Conservation (phyloP, 352 stramenopile genomes). For the Aphanomyces cochlioides region DNA sequence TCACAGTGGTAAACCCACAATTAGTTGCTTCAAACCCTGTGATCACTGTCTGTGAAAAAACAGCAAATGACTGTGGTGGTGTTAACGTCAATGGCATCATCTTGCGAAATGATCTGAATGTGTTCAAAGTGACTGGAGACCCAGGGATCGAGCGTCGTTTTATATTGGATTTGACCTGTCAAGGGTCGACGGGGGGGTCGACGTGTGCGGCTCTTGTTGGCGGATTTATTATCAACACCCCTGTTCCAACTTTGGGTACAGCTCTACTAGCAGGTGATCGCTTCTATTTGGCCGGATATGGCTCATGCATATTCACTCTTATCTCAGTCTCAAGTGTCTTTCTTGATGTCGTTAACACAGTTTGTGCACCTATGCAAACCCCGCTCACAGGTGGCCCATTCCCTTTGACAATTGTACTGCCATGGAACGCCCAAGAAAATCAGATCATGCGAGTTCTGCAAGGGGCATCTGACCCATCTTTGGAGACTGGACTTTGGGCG, state of each 20-base stretch:
- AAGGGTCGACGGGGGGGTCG: constrained; percentile 32
- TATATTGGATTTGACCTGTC: constrained; percentile 39
- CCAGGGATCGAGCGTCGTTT: constrained; percentile 50
- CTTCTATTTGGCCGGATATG: constrained; percentile 52
- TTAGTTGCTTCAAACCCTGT: constrained; percentile 39
- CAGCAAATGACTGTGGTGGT: constrained; percentile 33
- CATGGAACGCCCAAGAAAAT: constrained; percentile 66
- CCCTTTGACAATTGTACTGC: constrained; percentile 39
- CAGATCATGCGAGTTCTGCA: constrained; percentile 52
- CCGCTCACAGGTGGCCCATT: constrained; percentile 31
- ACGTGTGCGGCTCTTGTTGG: constrained; percentile 32
- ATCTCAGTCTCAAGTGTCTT: constrained; percentile 33
- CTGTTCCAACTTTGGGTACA: constrained; percentile 36
- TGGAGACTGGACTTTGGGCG: constrained; percentile 43
- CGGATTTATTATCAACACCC: constrained; percentile 37
- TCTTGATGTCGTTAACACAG: constrained; percentile 40
- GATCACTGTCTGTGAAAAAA: constrained; percentile 33
- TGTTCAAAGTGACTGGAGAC: constrained; percentile 80
- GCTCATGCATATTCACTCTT: constrained; percentile 55
- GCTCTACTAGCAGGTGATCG: constrained; percentile 45
- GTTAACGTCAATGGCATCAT: constrained; percentile 59
- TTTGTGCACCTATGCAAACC: constrained; percentile 35
- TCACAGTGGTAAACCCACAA: constrained; percentile 40
- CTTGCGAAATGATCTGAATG: constrained; percentile 84
- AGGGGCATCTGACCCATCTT: constrained; percentile 43